phyloP scores from a whole-genome alignment of 1,284 basidiomycete species.

The Irpex sp. region DNA sequence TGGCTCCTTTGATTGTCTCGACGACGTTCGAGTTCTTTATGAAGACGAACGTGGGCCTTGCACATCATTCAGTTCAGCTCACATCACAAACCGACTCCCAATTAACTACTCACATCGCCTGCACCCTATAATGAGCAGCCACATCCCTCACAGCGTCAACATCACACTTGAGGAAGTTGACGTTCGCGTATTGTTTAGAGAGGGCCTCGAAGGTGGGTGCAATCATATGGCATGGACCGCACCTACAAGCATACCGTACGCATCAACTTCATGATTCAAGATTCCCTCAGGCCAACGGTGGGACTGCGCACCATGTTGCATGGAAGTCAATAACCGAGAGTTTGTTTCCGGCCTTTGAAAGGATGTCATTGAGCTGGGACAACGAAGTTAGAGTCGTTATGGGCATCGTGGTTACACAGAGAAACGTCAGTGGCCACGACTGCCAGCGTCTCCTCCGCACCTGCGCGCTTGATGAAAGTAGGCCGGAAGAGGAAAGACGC shows the following conservation, averaged over 20 bases:
- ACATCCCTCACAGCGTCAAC: conserved; percentile 70
- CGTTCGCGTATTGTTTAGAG: conserved; percentile 59
- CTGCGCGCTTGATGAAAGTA: not conserved
- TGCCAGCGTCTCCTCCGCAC: not conserved
- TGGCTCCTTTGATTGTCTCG: conserved; percentile 65
- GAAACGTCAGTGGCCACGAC: not conserved
- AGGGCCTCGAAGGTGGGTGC: conserved; percentile 70
- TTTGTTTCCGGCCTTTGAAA: conserved; percentile 60
- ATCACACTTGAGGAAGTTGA: conserved; percentile 79
- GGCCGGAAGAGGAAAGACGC: not conserved
- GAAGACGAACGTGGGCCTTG: conserved; percentile 82
- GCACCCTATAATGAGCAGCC: conserved; percentile 53
- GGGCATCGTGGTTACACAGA: conserved; percentile 37
- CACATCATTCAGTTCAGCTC: too few species aligned
- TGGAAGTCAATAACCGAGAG: conserved; percentile 81
- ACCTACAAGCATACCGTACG: conserved; percentile 41
- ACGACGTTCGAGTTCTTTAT: conserved; percentile 65
- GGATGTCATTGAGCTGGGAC: conserved; percentile 56
- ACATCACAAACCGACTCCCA: too few species aligned
- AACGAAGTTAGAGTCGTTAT: conserved; percentile 59
- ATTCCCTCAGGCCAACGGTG: too few species aligned
- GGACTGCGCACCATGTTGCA: conserved; percentile 58
- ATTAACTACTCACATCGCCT: conserved; percentile 70
- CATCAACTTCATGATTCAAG: conserved; percentile 1
- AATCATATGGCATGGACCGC: conserved; percentile 77